Evolutionary conservation across 352 stramenopile species (phyloP).

Genomic region (Pythium insidiosum): DNA sequence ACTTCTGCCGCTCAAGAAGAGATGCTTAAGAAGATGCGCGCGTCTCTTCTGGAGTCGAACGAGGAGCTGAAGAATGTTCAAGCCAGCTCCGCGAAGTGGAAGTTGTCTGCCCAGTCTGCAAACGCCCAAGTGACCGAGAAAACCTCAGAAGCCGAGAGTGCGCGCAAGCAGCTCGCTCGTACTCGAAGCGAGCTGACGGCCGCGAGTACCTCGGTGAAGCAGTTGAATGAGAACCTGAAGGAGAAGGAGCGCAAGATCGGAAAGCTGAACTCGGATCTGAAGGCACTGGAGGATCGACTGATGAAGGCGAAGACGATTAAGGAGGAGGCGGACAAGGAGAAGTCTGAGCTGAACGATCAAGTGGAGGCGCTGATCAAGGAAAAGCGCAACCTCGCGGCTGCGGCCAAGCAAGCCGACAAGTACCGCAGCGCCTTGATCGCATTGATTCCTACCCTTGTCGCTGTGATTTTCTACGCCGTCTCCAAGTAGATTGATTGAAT

Average conservation of each 20-base stretch:
- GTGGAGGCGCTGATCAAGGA: constrained; percentile 30
- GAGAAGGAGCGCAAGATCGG: constrained; percentile 65
- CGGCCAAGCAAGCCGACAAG: constrained; percentile 31
- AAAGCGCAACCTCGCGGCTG: constrained; percentile 16
- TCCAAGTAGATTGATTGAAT: constrained; percentile 24
- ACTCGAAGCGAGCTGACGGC: constrained; percentile 33
- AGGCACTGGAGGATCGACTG: constrained; percentile 35
- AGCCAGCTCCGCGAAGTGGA: constrained; percentile 64
- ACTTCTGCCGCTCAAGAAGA: constrained; percentile 41
- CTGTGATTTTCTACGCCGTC: constrained; percentile 38
- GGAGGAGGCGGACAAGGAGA: constrained; percentile 11
- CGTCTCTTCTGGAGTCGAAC: constrained; percentile 56
- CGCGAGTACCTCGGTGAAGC: constrained; percentile 33
- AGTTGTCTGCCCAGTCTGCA: constrained; percentile 49
- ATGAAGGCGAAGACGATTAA: constrained; percentile 15
- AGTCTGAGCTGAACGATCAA: constrained; percentile 16
- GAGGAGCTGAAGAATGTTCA: constrained; percentile 71
- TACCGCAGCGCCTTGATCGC: constrained; percentile 51
- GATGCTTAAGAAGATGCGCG: constrained; percentile 62
- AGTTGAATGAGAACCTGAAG: constrained; percentile 44
- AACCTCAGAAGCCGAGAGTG: constrained; percentile 51
- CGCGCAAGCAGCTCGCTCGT: constrained; percentile 54
- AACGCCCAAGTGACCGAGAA: constrained; percentile 62
- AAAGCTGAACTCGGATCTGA: constrained; percentile 48
- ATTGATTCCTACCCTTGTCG: constrained; percentile 45